Evolutionary conservation across 2,329 filamentous ascomycete genomes (phyloP).

Genomic region (Dendrostoma leiphaemia): DNA sequence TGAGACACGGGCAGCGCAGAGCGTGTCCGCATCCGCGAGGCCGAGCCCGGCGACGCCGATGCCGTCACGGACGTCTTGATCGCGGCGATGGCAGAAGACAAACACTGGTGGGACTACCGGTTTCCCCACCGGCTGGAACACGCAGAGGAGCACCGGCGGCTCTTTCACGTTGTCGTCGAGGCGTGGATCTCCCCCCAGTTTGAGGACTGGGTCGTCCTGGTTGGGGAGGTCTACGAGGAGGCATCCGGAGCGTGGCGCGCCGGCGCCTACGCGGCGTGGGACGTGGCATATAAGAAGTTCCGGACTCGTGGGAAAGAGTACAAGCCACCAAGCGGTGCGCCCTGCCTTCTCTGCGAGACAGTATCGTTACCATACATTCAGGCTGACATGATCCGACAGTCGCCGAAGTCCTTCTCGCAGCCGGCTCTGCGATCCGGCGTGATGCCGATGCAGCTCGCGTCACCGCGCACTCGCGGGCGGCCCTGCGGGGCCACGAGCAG

Average conservation of each 20-base stretch:
- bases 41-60: background rate
- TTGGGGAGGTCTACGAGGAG: conserved; percentile 1
- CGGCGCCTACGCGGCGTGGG: conserved; percentile 5
- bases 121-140: background rate
- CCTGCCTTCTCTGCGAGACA: no score
- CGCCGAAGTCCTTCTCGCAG: background rate
- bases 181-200: background rate
- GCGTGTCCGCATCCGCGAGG: conserved; percentile 3
- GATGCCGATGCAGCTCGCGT: background rate
- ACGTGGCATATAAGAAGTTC: conserved; percentile 7
- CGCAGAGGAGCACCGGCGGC: conserved; percentile 1
- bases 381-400: background rate
- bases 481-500: background rate
- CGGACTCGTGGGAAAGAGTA: background rate
- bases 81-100: conserved; percentile 2
- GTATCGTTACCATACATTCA: no score
- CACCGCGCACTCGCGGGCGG: background rate
- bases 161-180: conserved; percentile 1
- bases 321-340: background rate
- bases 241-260: background rate
- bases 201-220: conserved; percentile 2
- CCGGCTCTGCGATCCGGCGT: background rate
- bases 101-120: conserved; percentile 9
- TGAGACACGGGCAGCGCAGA: background rate
- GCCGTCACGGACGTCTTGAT: conserved; percentile 8